phyloP scores from a whole-genome alignment of 306 rosid species.

The Castanospermum australe region DNA sequence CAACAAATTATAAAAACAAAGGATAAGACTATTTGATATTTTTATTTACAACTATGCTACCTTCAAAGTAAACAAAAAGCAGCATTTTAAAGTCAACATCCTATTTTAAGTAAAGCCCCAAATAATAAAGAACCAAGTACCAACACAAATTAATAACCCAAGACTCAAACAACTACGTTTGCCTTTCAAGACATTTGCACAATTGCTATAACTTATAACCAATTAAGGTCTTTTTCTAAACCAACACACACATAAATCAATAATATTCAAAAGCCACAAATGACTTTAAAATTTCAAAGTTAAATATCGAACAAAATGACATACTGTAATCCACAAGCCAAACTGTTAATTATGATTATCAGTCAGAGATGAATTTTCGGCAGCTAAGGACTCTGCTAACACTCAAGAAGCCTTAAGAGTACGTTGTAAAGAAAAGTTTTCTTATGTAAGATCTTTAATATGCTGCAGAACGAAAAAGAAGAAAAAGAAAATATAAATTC shows the following conservation, averaged over 20 bases:
- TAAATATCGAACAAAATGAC: not conserved
- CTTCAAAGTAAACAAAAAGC: not conserved
- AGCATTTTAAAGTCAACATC: not conserved
- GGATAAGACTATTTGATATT: not conserved
- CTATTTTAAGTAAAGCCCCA: not conserved
- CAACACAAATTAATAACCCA: not conserved
- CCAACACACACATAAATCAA: not conserved
- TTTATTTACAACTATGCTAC: not conserved
- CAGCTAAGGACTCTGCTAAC: constrained; percentile 64
- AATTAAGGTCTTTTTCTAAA: not conserved
- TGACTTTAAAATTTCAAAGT: not conserved
- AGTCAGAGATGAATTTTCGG: constrained; percentile 75
- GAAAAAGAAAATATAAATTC: not conserved
- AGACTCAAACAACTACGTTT: not conserved
- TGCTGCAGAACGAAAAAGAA: constrained; percentile 43
- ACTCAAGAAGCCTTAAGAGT: constrained; percentile 58
- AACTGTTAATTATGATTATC: constrained; percentile 75
- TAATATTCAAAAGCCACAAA: not conserved
- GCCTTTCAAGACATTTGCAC: not conserved
- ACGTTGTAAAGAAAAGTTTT: constrained; percentile 68
- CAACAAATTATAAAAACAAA: constrained; percentile 1
- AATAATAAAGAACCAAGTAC: not conserved
- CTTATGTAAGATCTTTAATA: constrained; percentile 74
- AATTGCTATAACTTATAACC: not conserved
- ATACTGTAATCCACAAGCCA: not conserved